These are phyloP conservation scores for Pythium insidiosum DNA, from an alignment of 352 stramenopile species.

Conservation along the genomic window DNA sequence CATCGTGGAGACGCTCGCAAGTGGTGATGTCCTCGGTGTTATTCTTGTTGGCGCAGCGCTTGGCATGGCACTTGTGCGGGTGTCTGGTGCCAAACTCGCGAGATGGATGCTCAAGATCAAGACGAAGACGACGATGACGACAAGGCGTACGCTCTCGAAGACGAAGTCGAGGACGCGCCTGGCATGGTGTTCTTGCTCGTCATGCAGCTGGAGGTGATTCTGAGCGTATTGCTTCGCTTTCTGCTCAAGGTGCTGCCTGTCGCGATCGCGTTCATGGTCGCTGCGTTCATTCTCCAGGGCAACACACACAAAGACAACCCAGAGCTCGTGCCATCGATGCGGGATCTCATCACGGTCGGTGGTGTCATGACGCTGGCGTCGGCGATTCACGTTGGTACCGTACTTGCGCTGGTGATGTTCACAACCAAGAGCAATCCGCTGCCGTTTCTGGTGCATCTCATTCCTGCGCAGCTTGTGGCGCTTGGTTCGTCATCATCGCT, in stretches of 20 bases:
- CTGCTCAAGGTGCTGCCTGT: constrained; percentile 32
- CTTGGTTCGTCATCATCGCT: constrained; percentile 40
- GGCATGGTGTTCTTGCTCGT: constrained; percentile 40
- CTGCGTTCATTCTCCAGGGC: constrained; percentile 40
- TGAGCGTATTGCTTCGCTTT: constrained; percentile 28
- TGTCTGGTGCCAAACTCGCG: constrained; percentile 9
- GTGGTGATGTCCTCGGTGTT: constrained; percentile 12
- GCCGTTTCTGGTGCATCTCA: constrained; percentile 28
- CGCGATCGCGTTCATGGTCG: constrained; percentile 34
- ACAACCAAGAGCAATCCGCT: constrained; percentile 42
- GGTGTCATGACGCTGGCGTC: constrained; percentile 40
- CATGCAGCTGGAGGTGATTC: constrained; percentile 29
- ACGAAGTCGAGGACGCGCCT: constrained; percentile 7
- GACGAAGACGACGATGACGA: background rate
- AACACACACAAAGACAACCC: background rate
- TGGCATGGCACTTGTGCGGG: constrained; percentile 16
- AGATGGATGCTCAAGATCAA: constrained; percentile 8
- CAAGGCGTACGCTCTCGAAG: background rate
- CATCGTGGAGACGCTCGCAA: constrained; percentile 4
- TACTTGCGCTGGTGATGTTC: constrained; percentile 27
- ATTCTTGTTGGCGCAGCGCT: constrained; percentile 13
- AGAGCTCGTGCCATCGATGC: constrained; percentile 9
- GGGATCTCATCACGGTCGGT: constrained; percentile 28
- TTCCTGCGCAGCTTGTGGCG: constrained; percentile 42
- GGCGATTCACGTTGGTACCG: constrained; percentile 24